Evolutionary conservation across 2,329 filamentous ascomycete genomes (phyloP), one percentile per base, ranked within the genome.

Genomic region (Sporothrix phasma): DNA sequence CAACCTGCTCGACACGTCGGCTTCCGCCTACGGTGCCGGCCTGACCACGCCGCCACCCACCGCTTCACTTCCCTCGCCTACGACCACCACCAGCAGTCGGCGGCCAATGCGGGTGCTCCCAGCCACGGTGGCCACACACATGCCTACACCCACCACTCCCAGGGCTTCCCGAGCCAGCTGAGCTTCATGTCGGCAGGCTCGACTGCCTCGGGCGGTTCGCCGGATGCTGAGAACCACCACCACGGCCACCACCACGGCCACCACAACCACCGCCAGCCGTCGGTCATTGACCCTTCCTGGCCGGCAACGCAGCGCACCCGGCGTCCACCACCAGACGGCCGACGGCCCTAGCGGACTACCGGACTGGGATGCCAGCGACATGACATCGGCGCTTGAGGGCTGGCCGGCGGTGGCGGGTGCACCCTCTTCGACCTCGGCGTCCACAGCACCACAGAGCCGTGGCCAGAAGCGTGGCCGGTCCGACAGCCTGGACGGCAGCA

Each of bases 1-100:
- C 5, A 75, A 74, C 41, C 71, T 83, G 29, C 76, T 83, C 24
- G 80, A 83, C 67, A 75, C 76, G n/a, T 61, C 64, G 22, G 56
- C 76, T n/a, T 62, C 64, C 11, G 56, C 46, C 31, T 82, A 80
- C 66, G 74, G 77, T 22, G 77, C 78, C 65, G 82, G 81, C 2
- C 78, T 85, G 19, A 79, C 78, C 31, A 85, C 84, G 5, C 83
- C 84, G 26, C 83, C 83, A 3, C 82, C 81, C 4, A 81, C 79
- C 2, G 82, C 81, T 1, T 77, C 78, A 1, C 72, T 85, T 15
- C 77, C 80, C 26, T 75, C 76, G 43, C 76, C 78, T 81, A 81
- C 26, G 65, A 51, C 31, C 64, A 66, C 64, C 66, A 61, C 6
- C 58, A 59, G 17, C 60, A 63, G n/a, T 49, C 8, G 43, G 49